Base-by-base conservation (phyloP, 306 rosid species). In the Fagus sylvatica region DNA sequence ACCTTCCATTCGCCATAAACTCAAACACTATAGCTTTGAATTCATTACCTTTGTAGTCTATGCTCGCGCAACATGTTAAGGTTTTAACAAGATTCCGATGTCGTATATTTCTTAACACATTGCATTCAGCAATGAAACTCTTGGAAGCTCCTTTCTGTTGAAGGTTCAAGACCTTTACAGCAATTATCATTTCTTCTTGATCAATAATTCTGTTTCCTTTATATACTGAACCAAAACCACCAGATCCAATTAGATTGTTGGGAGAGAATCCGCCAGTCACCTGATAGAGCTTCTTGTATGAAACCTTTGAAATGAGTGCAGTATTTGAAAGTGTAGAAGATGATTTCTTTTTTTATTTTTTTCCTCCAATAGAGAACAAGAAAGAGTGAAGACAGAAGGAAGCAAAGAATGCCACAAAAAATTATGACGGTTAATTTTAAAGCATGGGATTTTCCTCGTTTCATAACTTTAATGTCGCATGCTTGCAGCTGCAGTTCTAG, bases 21-120 rank as follows among this genome's bases (percentile, higher is more conserved):
- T 61, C 60, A 12, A 76, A 84, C 34, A 84, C 81, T 1, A 84
- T 66, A 68, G 77, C 87, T 77, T 84, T 76, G 41, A 84, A 84
- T 15, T 68, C 87, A 49, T 67, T 74, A 4, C 87, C 87, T 1
- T 73, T 42, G 59, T 80, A 74, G 62, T 76, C 80, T 2, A 17
- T 2, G 33, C 77, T 69, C 0, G 87, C 76, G 42, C 84, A 80
- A 53, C 82, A 80, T 41, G 87, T 84, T n/a, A 76, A 36, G 48
- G 80, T 54, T 51, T 73, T 65, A 22, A 79, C 74, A 0, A 84
- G 62, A 72, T 84, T 84, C 46, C 76, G 74, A 51, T 76, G 87
- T 37, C 75, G 61, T 0, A 84, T 67, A 53, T 67, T 79, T 59
- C 46, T 79, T 0, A 84, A 39, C 0, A 69, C 81, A 41, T 76